A percentile compares a stretch with the other conserved stretches of the same genome.
phyloP scores from a whole-genome alignment of 257 asterid species.

The Lycium ferocissimum region DNA sequence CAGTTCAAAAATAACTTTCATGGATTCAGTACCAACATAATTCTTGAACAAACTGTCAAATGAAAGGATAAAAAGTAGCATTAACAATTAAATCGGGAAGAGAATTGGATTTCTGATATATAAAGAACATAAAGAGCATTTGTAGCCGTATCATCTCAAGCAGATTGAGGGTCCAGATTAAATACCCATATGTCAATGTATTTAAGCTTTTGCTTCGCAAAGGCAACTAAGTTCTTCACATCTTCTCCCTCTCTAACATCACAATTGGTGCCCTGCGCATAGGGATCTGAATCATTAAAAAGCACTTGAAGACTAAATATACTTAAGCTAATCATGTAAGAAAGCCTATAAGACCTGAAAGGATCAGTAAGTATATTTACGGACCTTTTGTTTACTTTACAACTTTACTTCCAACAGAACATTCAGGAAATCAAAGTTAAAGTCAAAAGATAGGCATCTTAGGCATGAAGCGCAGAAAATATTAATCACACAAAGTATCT shows the following conservation, averaged over 20 bases:
- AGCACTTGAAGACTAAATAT: constrained; percentile 8
- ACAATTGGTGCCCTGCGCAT: constrained; percentile 91
- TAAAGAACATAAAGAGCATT: not conserved
- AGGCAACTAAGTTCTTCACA: constrained; percentile 78
- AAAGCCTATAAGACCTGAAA: constrained; percentile 11
- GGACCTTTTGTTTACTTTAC: not conserved
- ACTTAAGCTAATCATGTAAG: constrained; percentile 7
- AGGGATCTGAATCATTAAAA: constrained; percentile 24
- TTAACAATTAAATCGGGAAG: not conserved
- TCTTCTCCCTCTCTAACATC: constrained; percentile 79
- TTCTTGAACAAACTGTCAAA: not conserved
- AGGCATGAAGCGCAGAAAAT: not conserved
- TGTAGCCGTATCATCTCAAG: not conserved
- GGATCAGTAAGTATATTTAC: not conserved
- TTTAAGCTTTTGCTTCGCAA: constrained; percentile 71
- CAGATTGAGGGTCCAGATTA: constrained; percentile 30
- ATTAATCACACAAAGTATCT: not conserved
- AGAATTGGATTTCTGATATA: not conserved
- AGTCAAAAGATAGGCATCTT: not conserved
- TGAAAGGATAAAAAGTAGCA: not conserved
- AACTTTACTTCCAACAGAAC: constrained; percentile 3
- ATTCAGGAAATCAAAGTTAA: constrained; percentile 14
- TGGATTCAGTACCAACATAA: not conserved
- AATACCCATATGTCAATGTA: constrained; percentile 92
- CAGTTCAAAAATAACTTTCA: not conserved